These are phyloP conservation scores for Dendrostoma leiphaemia DNA, from an alignment of 2,329 filamentous ascomycete species.

Conservation along the genomic window DNA sequence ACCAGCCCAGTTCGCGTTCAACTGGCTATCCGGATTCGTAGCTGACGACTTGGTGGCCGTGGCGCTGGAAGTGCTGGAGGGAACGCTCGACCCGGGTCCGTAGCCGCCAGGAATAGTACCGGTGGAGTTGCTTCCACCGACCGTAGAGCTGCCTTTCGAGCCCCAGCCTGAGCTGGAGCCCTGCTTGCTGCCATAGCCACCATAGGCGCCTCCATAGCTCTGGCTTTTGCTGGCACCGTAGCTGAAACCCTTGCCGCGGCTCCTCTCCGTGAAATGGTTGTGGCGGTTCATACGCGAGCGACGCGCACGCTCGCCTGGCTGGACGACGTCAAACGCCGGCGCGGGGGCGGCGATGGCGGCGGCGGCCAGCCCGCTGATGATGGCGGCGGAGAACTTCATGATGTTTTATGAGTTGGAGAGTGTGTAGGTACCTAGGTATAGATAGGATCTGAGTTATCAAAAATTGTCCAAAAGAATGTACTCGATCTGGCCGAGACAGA, in stretches of 20 bases:
- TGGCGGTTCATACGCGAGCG: neutral
- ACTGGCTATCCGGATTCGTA: neutral
- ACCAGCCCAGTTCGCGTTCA: conserved; percentile 52
- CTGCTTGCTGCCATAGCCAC: conserved; percentile 3
- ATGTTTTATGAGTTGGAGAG: no score
- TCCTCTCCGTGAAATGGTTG: neutral
- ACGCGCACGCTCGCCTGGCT: neutral
- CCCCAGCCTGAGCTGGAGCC: no score
- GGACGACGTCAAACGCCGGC: neutral
- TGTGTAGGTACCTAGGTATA: neutral
- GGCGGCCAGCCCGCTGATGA: conserved; percentile 5
- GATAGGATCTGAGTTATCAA: neutral
- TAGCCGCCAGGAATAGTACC: neutral
- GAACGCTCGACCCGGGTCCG: neutral
- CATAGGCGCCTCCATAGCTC: neutral
- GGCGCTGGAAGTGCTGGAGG: neutral
- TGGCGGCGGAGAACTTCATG: conserved; percentile 1
- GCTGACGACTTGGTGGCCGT: neutral
- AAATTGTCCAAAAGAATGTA: neutral
- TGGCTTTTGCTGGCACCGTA: conserved; percentile 61
- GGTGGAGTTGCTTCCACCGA: neutral
- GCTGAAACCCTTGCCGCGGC: neutral
- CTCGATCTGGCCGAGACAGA: neutral
- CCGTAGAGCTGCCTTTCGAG: no score
- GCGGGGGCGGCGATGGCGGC: conserved; percentile 32